Percentiles rank a stretch among this genome's conserved stretches.
phyloP scores from a whole-genome alignment of 768 basidiomycete genomes.

The Auricularia cornea region DNA sequence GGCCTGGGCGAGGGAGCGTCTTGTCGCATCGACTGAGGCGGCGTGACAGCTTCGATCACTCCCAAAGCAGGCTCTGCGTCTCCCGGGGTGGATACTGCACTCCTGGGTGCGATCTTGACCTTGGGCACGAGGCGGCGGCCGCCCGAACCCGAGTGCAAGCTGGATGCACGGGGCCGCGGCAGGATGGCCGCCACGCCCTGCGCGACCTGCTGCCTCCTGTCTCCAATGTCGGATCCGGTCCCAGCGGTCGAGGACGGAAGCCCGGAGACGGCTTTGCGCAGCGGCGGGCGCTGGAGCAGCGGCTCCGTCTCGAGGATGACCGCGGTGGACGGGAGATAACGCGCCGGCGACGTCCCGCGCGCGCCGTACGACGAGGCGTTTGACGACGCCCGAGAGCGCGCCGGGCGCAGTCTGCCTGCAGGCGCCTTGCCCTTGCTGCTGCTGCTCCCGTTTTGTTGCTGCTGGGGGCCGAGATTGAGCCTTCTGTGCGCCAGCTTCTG shows the following conservation, averaged over 20 bases:
- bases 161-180: background rate
- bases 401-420: background rate
- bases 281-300: background rate
- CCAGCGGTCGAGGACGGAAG: background rate
- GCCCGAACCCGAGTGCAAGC: background rate
- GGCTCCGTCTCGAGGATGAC: slow-evolving; percentile 1
- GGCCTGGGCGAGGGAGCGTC: background rate
- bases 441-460: slow-evolving; percentile 9
- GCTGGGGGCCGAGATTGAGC: slow-evolving; percentile 35
- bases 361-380: background rate
- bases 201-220: background rate
- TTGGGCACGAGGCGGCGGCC: background rate
- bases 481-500: slow-evolving; percentile 87
- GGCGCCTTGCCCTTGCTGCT: background rate
- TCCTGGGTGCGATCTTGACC: background rate
- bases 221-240: background rate
- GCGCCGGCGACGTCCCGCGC: background rate
- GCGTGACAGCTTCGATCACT: background rate
- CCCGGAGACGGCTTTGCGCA: background rate
- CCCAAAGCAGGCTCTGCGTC: background rate
- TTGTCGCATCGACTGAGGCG: background rate
- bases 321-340: background rate
- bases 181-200: background rate
- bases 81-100: background rate
- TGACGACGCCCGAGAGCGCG: background rate